These are phyloP conservation scores for Paecilomyces dactylethromorphus DNA, from an alignment of 2,329 filamentous ascomycete genomes.

Conservation along the genomic window DNA sequence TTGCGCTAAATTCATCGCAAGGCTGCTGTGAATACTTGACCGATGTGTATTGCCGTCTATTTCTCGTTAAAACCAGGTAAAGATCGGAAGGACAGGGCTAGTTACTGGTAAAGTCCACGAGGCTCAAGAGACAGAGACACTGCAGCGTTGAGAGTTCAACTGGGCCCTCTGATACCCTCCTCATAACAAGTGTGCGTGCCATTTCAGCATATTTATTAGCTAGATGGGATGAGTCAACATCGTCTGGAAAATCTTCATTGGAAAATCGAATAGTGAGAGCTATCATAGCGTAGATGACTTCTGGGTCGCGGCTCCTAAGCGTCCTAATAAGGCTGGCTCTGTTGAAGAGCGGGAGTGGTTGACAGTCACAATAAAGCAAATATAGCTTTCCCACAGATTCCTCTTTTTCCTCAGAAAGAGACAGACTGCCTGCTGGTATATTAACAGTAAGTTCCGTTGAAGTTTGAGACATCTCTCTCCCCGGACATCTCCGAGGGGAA, in stretches of 20 bases:
- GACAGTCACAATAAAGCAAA: slow-evolving; percentile 43
- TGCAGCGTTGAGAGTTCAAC: slow-evolving; percentile 40
- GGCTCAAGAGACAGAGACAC: slow-evolving; percentile 33
- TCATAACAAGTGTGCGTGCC: slow-evolving; percentile 32
- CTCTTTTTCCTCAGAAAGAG: slow-evolving; percentile 31
- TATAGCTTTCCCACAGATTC: slow-evolving; percentile 37
- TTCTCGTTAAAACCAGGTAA: background rate
- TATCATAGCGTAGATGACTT: slow-evolving; percentile 30
- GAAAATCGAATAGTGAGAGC: slow-evolving; percentile 40
- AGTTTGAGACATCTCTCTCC: background rate
- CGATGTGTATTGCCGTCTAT: slow-evolving; percentile 31
- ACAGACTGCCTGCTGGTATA: slow-evolving; percentile 14
- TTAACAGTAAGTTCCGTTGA: background rate
- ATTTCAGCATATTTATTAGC: slow-evolving; percentile 32
- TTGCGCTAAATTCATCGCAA: slow-evolving; percentile 41
- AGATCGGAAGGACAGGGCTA: background rate
- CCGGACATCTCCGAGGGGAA: slow-evolving; percentile 3
- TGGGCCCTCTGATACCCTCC: slow-evolving; percentile 30
- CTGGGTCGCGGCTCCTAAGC: slow-evolving; percentile 31
- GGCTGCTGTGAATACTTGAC: slow-evolving; percentile 30
- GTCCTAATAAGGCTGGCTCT: slow-evolving; percentile 34
- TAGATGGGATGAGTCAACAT: slow-evolving; percentile 15
- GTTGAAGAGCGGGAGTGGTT: slow-evolving; percentile 45
- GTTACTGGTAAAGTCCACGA: slow-evolving; percentile 37
- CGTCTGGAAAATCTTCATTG: slow-evolving; percentile 15